Conservation (phyloP, 1,139 yeast species). For the Sugiyamaella sp. region DNA sequence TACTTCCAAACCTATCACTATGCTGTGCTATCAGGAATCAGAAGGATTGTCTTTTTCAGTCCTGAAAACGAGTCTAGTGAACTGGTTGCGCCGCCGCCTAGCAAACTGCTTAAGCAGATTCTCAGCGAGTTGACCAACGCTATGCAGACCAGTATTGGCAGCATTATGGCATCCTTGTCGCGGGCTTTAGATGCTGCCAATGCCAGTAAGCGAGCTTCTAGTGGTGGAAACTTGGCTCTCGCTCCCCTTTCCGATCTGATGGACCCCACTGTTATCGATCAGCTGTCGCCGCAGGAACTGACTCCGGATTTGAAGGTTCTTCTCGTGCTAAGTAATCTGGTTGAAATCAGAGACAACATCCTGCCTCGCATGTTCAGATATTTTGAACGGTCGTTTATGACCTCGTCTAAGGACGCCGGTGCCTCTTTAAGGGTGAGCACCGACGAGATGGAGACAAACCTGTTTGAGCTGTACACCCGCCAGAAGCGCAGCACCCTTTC, state of each 20-base stretch:
- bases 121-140: constrained; percentile 31
- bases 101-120: constrained; percentile 49
- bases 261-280: constrained; percentile 26
- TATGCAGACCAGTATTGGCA: constrained; percentile 19
- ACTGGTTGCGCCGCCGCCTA: constrained; percentile 53
- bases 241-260: constrained; percentile 13
- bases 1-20: constrained; percentile 39
- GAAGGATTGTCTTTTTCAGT: constrained; percentile 34
- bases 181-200: background rate
- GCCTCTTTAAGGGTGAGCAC: constrained; percentile 49
- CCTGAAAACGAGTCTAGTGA: constrained; percentile 27
- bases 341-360: constrained; percentile 48
- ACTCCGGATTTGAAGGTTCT: constrained; percentile 46
- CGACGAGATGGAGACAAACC: constrained; percentile 53
- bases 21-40: constrained; percentile 39
- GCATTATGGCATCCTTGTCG: constrained; percentile 14
- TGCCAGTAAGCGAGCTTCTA: constrained; percentile 12
- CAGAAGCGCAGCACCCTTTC: constrained; percentile 54
- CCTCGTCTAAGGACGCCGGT: constrained; percentile 46
- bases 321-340: constrained; percentile 55
- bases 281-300: constrained; percentile 37
- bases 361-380: constrained; percentile 52
- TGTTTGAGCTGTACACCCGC: constrained; percentile 55
- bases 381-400: constrained; percentile 54
- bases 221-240: background rate